Conservation (phyloP, 768 basidiomycete species). For the Termitomyces sp. region DNA sequence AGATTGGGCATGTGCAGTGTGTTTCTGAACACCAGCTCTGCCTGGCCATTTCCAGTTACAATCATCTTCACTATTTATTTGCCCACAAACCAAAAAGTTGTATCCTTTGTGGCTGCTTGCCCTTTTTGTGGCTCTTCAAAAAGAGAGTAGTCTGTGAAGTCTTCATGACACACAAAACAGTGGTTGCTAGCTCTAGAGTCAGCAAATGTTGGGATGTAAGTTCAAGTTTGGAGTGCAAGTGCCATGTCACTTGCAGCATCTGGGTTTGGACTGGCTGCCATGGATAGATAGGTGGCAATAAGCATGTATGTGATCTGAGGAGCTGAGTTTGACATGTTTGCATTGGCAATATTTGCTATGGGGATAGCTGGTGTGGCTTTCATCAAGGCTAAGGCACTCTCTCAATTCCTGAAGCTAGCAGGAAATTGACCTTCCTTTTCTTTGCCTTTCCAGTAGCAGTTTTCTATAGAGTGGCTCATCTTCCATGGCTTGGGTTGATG, state of each 20-base stretch:
- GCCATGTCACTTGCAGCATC: neutral
- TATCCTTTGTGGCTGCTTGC: too few relatives aligned
- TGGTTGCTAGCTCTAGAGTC: neutral
- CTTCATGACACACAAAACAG: neutral
- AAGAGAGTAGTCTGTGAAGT: neutral
- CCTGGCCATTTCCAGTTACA: too few relatives aligned
- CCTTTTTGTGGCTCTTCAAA: neutral
- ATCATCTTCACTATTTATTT: too few relatives aligned
- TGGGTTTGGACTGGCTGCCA: neutral
- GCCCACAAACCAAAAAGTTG: too few relatives aligned
- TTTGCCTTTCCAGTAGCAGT: neutral
- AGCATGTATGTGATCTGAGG: neutral
- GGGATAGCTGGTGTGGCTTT: neutral
- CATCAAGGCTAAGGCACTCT: neutral
- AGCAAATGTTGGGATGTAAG: neutral
- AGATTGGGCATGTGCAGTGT: too few relatives aligned
- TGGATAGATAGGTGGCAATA: neutral
- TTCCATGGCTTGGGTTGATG: neutral
- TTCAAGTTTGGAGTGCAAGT: neutral
- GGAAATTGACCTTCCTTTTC: constrained; percentile 2
- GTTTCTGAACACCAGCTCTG: too few relatives aligned
- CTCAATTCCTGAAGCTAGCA: neutral
- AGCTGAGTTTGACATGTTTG: neutral
- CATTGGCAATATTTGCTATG: neutral
- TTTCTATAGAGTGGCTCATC: neutral